Evolutionary conservation across 208 protist species (phyloP).

Genomic region (Kentomonas sorsogonicus): DNA sequence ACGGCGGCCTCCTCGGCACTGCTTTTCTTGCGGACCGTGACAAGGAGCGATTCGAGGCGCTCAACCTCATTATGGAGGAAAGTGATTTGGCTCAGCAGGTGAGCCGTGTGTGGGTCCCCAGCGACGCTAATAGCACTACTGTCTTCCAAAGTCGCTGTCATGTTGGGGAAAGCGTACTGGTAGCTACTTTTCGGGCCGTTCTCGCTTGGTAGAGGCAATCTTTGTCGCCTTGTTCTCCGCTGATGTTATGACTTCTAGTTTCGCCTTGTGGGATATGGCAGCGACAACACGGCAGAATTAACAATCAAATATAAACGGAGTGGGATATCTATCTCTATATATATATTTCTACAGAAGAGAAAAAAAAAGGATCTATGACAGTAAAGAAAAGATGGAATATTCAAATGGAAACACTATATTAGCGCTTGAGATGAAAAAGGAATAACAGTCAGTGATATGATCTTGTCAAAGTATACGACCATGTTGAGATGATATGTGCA

Average conservation of each 20-base stretch:
- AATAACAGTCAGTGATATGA: too few relatives aligned
- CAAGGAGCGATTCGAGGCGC: slow-evolving; percentile 48
- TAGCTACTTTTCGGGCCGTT: too few relatives aligned
- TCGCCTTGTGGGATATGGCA: background rate
- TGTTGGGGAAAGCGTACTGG: too few relatives aligned
- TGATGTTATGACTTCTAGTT: too few relatives aligned
- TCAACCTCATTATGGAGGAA: slow-evolving; percentile 84
- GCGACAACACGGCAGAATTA: background rate
- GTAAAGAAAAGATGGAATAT: background rate
- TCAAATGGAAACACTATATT: background rate
- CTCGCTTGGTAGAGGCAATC: too few relatives aligned
- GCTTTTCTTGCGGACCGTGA: slow-evolving; percentile 21
- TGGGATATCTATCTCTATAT: background rate
- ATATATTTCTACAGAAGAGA: background rate
- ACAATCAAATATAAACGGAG: background rate
- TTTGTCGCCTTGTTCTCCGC: too few relatives aligned
- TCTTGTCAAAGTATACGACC: too few relatives aligned
- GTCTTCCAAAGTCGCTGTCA: background rate
- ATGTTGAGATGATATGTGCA: too few relatives aligned
- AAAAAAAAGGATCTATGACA: slow-evolving; percentile 8
- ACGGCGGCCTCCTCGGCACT: slow-evolving; percentile 21
- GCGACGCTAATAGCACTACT: background rate
- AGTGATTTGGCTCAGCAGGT: slow-evolving; percentile 62
- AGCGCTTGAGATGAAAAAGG: background rate
- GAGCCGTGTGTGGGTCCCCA: slow-evolving; percentile 28